phyloP scores from a whole-genome alignment of 805 yeast genomes.

The Myxozyma mucilagina region DNA sequence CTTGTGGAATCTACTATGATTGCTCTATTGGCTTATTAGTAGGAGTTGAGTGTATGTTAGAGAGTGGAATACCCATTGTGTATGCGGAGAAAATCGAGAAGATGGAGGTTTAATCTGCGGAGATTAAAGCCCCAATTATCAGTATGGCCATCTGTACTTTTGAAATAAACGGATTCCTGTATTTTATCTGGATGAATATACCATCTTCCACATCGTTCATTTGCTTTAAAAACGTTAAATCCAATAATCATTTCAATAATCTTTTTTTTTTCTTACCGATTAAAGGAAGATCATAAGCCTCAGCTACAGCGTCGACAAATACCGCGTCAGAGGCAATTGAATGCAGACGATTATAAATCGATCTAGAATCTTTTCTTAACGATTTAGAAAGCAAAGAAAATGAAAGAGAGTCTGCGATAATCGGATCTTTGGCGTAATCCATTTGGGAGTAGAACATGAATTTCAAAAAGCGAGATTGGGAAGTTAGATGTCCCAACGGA shows the following conservation, averaged over 20 bases:
- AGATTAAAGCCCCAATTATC: constrained; percentile 77
- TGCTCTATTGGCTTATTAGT: constrained; percentile 32
- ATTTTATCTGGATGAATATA: constrained; percentile 55
- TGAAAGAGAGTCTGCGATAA: constrained; percentile 4
- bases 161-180: constrained; percentile 65
- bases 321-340: constrained; percentile 67
- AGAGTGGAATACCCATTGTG: constrained; percentile 44
- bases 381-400: constrained; percentile 40
- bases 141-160: constrained; percentile 89
- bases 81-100: constrained; percentile 51
- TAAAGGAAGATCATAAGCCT: constrained; percentile 40
- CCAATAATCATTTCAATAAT: not conserved
- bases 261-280: constrained; percentile 35
- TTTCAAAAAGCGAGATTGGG: not conserved
- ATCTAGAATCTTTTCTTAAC: constrained; percentile 52
- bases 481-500: too few relatives aligned
- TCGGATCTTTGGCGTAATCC: constrained; percentile 22
- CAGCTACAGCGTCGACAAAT: constrained; percentile 49
- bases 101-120: constrained; percentile 72
- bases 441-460: not conserved
- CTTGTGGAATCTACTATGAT: constrained; percentile 81
- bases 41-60: not conserved
- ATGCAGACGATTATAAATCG: constrained; percentile 60
- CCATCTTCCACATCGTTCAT: constrained; percentile 89
- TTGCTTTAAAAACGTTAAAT: constrained; percentile 56